A percentile compares a stretch with the other conserved stretches of the same genome.
Conservation (phyloP, 2,329 filamentous ascomycete genomes). For the Penicillium griseofulvum region DNA sequence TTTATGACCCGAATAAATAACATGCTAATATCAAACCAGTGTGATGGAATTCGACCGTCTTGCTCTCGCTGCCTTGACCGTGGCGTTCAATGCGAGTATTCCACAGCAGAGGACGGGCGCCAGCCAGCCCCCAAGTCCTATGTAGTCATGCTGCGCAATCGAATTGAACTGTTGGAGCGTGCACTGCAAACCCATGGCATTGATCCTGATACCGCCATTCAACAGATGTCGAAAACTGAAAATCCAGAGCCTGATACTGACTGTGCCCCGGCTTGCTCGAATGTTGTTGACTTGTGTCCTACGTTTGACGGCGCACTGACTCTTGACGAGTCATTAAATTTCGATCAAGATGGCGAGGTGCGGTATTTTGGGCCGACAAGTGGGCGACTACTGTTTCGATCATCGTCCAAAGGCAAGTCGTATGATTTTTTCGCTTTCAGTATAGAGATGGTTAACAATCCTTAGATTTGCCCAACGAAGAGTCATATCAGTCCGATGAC, state of each 20-base stretch:
- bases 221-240: conserved; percentile 8
- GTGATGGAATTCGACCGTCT: conserved; percentile 33
- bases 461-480: conserved; percentile 10
- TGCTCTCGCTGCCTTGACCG: conserved; percentile 35
- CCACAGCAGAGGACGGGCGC: conserved; percentile 33
- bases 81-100: conserved; percentile 31
- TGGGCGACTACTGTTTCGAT: conserved; percentile 34
- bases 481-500: conserved; percentile 7
- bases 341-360: conserved; percentile 36
- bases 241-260: not conserved
- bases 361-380: conserved; percentile 40
- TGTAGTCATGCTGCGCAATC: conserved; percentile 34
- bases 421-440: not conserved
- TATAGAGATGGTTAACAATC: not conserved
- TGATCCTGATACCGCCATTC: conserved; percentile 27
- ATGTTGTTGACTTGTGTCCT: conserved; percentile 21
- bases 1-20: not conserved
- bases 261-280: not conserved
- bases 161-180: conserved; percentile 34
- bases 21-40: conserved; percentile 20
- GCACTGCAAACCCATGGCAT: conserved; percentile 31
- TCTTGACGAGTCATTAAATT: conserved; percentile 38
- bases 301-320: conserved; percentile 34
- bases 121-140: conserved; percentile 38
- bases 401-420: conserved; percentile 11